Evolutionary conservation across 2,329 filamentous ascomycete species (phyloP), one percentile per base, ranked within the genome.

Genomic region (Apiospora phragmitis): DNA sequence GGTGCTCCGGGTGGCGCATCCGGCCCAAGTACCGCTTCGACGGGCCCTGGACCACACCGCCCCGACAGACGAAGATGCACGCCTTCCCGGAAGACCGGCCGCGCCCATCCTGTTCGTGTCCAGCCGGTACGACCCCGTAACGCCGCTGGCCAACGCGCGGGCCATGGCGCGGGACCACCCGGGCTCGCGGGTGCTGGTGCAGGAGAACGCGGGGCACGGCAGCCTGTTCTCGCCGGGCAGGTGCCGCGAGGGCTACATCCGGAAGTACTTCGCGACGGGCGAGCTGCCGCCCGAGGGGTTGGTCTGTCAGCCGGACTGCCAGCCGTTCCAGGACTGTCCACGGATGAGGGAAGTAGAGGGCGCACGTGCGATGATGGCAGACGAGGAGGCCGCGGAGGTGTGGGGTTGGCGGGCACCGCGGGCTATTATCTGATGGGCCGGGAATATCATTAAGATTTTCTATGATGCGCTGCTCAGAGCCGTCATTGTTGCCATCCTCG

Each of bases 61-160:
- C 71, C 1, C n/a, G n/a, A n/a, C n/a, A n/a, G n/a, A 24, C n/a
- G 67, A 42, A 4, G 68, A 77, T 21, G 67, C 79, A 11, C 42
- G 41, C 24, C n/a, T 80, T 1, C 72, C 73, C 16, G 81, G 77
- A 9, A 78, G 73, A 49, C 85, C 85, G 0, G 76, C 77, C 0
- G 81, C 82, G 4, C 85, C 85, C 4, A 71, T 86, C 35, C 75
- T 87, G 38, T 85, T 85, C 74, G 72, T 86, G 4, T 79, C 81
- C 14, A 83, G 82, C 69, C 72, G 78, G 7, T 78, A 82, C 8
- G 85, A 87, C 70, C 85, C 85, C 16, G 82, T 85, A 14, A 87
- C 85, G 35, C 85, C 85, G 6, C 73, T 83, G 47, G 68, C 80
- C 71, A 80, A 84, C 76, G 77, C 83, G 3, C 41, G 69, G 24